Evolutionary conservation across 139 green algal species (phyloP), one percentile per base, ranked within the genome.

Genomic region (Dunaliella primolecta): DNA sequence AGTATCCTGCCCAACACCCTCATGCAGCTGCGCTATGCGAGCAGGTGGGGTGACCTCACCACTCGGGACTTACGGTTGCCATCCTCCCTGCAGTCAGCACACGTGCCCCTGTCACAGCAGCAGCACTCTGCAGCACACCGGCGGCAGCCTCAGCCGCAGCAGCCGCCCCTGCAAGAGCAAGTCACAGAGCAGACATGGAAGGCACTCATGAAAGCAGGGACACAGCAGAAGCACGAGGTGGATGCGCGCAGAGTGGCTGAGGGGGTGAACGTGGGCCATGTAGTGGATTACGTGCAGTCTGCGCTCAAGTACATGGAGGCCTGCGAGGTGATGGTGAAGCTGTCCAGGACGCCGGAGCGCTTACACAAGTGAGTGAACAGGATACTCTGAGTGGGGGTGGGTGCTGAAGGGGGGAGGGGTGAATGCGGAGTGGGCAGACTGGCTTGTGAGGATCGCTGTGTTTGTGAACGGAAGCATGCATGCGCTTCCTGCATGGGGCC

Each of bases 231-330:
- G 46, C 46, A 15, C 46, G 46, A 64, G 46, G 46, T 15, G 15
- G 46, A 64, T 64, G 46, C 46, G 15, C 46, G 46, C 46, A 57
- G 11, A n/a, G 57, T 36, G 21, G 46, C 64, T 27, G 30, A 32
- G n/a, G 7, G 38, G 1, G 81, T 79, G 84, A 78, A 15, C 0
- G 57, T 87, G 3, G n/a, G 35, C 32, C 36, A 79, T 30, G 36
- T 87, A 25, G 74, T 36, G 0, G 55, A 38, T 11, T 87, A 87
- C 84, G 37, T 84, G 20, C 25, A 11, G 1, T 36, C 36, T 1
- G 25, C 78, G 36, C 36, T 87, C 0, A 75, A 84, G 36, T 87
- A 77, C 70, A 87, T 87, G 78, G 84, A 87, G 64, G 78, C 84
- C 23, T 78, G 46, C 2, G 84, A 87, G 3, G 64, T 55, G 36